These are phyloP conservation scores for Dianthus caryophyllus DNA, from an alignment of 148 eudicot species.

Conservation along the genomic window DNA sequence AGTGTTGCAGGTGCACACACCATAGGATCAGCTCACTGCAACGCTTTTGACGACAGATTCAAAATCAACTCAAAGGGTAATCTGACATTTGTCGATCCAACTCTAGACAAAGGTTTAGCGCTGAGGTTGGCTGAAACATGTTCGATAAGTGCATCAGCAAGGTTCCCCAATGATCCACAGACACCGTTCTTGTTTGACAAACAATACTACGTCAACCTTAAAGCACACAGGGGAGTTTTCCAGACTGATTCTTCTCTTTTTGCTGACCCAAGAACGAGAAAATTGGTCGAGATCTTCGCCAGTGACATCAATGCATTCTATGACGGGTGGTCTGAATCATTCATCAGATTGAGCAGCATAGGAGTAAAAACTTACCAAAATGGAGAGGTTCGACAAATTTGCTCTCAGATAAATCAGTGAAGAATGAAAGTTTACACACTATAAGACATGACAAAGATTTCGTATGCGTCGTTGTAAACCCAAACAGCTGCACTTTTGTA, in stretches of 20 bases:
- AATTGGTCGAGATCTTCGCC: slow-evolving; percentile 41
- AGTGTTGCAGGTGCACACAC: slow-evolving; percentile 67
- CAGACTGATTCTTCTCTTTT: slow-evolving; percentile 54
- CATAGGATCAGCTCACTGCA: slow-evolving; percentile 71
- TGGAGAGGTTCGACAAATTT: slow-evolving; percentile 54
- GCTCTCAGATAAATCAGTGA: slow-evolving; percentile 38
- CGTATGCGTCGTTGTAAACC: neutral
- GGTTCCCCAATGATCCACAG: slow-evolving; percentile 47
- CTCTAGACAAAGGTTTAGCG: slow-evolving; percentile 49
- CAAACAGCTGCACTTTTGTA: slow-evolving; percentile 1
- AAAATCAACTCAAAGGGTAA: slow-evolving; percentile 39
- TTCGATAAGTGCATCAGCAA: slow-evolving; percentile 26
- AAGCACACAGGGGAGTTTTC: slow-evolving; percentile 47
- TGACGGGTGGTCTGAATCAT: slow-evolving; percentile 45
- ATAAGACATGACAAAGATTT: neutral
- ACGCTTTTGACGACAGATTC: slow-evolving; percentile 49
- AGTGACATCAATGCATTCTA: slow-evolving; percentile 34
- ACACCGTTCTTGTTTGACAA: slow-evolving; percentile 55
- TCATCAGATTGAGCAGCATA: slow-evolving; percentile 42
- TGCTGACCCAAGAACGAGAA: slow-evolving; percentile 40
- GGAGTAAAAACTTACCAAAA: slow-evolving; percentile 43
- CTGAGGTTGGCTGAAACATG: slow-evolving; percentile 38
- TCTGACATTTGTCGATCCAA: slow-evolving; percentile 44
- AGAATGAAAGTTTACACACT: neutral
- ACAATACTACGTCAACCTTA: slow-evolving; percentile 48